A percentile compares a stretch with the other conserved stretches of the same genome.
These are phyloP conservation scores for Endotrypanum monterogeii DNA, from an alignment of 208 protist species.

Conservation along the genomic window DNA sequence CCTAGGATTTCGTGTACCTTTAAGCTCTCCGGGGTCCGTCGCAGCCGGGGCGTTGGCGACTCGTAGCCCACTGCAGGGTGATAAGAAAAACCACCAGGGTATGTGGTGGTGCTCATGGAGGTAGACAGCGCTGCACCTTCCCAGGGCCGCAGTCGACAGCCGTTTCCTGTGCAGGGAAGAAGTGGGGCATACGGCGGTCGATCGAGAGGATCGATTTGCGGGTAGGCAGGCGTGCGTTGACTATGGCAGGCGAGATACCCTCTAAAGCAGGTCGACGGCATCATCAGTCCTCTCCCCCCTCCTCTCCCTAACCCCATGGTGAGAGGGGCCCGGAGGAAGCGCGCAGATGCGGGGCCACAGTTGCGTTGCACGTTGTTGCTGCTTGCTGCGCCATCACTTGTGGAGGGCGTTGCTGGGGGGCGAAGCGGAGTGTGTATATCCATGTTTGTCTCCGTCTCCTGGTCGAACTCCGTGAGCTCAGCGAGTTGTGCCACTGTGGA, in stretches of 20 bases:
- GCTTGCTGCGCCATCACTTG: not conserved
- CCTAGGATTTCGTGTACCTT: conserved; percentile 24
- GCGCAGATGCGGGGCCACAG: not conserved
- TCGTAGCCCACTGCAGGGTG: not conserved
- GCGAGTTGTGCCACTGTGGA: not conserved
- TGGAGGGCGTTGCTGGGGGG: not conserved
- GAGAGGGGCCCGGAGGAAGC: not conserved
- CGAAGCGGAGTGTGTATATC: not conserved
- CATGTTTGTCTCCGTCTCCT: not conserved
- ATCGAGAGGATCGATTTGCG: not conserved
- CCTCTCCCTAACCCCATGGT: not conserved
- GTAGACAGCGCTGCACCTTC: not conserved
- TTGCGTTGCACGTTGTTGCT: not conserved
- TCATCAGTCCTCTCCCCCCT: not conserved
- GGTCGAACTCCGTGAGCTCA: not conserved
- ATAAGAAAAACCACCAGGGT: not conserved
- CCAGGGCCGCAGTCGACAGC: not conserved
- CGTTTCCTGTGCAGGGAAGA: not conserved
- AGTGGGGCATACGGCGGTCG: not conserved
- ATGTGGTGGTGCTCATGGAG: not conserved
- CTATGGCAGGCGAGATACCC: not conserved
- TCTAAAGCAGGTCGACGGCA: not conserved
- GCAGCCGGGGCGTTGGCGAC: not conserved
- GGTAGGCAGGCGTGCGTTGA: not conserved
- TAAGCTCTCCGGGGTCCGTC: not conserved